phyloP scores from a whole-genome alignment of 441 rosid species.

The Rhodomyrtus psidioides region DNA sequence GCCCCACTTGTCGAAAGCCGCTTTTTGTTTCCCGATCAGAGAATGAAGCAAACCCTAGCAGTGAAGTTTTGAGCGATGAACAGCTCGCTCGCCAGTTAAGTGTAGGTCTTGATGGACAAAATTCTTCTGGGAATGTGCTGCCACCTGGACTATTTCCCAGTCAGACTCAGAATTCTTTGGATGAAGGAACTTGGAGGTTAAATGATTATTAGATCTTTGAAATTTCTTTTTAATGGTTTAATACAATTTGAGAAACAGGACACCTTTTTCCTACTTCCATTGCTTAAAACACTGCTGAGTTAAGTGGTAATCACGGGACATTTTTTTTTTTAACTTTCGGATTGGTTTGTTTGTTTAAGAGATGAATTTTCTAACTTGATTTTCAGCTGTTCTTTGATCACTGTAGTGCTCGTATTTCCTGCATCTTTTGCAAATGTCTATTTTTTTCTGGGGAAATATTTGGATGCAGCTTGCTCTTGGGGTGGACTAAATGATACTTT shows the following conservation, averaged over 20 bases:
- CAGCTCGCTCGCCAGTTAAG: conserved; percentile 73
- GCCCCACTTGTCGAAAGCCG: conserved; percentile 99
- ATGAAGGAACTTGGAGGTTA: conserved; percentile 83
- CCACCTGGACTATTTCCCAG: conserved; percentile 64
- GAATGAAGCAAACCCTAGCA: conserved; percentile 39
- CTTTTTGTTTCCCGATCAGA: conserved; percentile 69
- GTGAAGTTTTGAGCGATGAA: conserved; percentile 61
- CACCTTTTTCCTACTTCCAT: not conserved
- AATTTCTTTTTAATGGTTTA: not conserved
- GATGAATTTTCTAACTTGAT: not conserved
- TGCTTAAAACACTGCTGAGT: not conserved
- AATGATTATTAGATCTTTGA: not conserved
- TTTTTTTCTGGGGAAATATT: not conserved
- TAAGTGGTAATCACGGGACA: not conserved
- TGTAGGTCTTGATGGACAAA: conserved; percentile 56
- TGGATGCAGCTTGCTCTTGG: not conserved
- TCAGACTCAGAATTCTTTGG: conserved; percentile 49
- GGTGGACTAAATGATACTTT: not conserved
- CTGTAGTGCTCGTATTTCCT: not conserved
- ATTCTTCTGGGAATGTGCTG: conserved; percentile 33
- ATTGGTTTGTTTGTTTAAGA: not conserved
- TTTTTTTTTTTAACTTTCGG: not conserved
- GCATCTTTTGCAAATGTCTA: not conserved
- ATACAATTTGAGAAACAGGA: not conserved
- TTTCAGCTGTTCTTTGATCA: not conserved